Percentiles rank a stretch among this genome's conserved stretches.
Evolutionary conservation across 2,329 filamentous ascomycete genomes (phyloP).

Genomic region (Paecilomyces formosus): DNA sequence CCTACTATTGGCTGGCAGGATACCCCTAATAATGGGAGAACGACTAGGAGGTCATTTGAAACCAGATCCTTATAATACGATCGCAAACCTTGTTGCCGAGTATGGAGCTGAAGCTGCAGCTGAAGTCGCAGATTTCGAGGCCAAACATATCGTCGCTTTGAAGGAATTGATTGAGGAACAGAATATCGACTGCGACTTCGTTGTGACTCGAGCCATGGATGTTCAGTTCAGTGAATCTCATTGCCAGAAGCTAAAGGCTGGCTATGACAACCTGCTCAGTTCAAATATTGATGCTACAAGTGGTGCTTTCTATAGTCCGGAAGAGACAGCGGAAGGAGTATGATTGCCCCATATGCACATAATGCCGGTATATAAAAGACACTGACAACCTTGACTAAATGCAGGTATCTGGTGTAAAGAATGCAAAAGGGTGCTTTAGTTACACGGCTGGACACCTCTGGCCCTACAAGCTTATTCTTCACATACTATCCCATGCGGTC

Average conservation of each 20-base stretch:
- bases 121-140: conserved; percentile 34
- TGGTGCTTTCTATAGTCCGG: neutral
- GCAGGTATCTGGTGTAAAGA: conserved; percentile 28
- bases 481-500: conserved; percentile 57
- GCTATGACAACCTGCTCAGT: conserved; percentile 20
- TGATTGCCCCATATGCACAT: conserved; percentile 13
- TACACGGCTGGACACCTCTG: conserved; percentile 27
- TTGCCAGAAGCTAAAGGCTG: conserved; percentile 20
- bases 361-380: conserved; percentile 6
- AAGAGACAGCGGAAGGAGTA: conserved; percentile 9
- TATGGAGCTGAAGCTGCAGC: conserved; percentile 28
- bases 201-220: conserved; percentile 31
- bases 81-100: conserved; percentile 21
- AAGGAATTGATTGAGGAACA: conserved; percentile 33
- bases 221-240: conserved; percentile 26
- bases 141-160: conserved; percentile 31
- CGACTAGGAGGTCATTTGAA: conserved; percentile 32
- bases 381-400: neutral
- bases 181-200: conserved; percentile 37
- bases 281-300: neutral
- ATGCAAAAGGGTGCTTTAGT: conserved; percentile 24
- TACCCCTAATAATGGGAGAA: conserved; percentile 3
- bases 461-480: conserved; percentile 75
- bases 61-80: conserved; percentile 34
- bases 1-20: neutral